These are phyloP conservation scores for Potentilla sterilis DNA, from an alignment of 306 rosid species.

Conservation along the genomic window DNA sequence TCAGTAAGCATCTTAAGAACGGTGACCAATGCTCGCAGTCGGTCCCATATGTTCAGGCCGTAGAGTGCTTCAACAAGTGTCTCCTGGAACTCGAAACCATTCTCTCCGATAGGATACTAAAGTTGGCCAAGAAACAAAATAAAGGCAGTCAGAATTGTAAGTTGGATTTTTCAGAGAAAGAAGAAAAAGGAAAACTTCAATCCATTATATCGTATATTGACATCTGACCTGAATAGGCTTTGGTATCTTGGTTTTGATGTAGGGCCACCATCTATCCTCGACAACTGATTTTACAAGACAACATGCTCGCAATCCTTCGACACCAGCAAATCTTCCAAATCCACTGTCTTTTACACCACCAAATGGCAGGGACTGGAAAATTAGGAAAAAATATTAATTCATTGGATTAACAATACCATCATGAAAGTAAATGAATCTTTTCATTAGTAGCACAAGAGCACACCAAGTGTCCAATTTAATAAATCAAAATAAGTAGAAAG, in stretches of 20 bases:
- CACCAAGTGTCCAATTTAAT: background rate
- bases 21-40: slow-evolving; percentile 69
- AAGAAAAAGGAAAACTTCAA: background rate
- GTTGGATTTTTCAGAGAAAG: background rate
- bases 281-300: slow-evolving; percentile 92
- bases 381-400: slow-evolving; percentile 22
- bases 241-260: slow-evolving; percentile 71
- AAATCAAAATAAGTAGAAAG: background rate
- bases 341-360: slow-evolving; percentile 96
- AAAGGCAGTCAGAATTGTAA: slow-evolving; percentile 3
- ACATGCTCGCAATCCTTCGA: slow-evolving; percentile 93
- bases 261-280: slow-evolving; percentile 97
- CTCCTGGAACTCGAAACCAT: slow-evolving; percentile 83
- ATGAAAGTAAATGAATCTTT: background rate
- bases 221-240: slow-evolving; percentile 84
- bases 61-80: slow-evolving; percentile 75
- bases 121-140: slow-evolving; percentile 27
- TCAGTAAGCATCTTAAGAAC: slow-evolving; percentile 69
- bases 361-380: slow-evolving; percentile 88
- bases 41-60: slow-evolving; percentile 87
- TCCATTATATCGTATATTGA: slow-evolving; percentile 8
- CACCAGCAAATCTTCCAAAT: slow-evolving; percentile 92
- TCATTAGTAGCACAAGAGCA: background rate
- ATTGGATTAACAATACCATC: slow-evolving; percentile 14
- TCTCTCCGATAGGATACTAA: slow-evolving; percentile 84